Conservation (phyloP, 176 grass and related monocot genomes). For the Dendrocalamus sinicus region DNA sequence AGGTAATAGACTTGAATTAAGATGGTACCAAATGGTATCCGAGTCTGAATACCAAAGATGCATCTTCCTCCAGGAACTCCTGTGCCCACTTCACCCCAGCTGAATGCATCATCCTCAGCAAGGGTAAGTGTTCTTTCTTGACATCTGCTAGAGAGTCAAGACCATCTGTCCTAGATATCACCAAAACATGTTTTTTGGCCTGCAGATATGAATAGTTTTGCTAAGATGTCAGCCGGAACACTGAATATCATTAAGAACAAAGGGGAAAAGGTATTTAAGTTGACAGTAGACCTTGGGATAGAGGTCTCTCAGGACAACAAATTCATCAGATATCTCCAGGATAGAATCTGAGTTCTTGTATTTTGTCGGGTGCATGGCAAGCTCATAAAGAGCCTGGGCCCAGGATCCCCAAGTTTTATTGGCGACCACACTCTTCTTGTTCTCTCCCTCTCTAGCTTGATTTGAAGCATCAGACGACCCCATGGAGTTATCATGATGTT, state of each 20-base stretch:
- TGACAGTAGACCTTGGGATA: conserved; percentile 75
- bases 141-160: conserved; percentile 82
- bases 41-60: conserved; percentile 72
- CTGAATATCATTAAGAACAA: neutral
- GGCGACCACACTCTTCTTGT: conserved; percentile 37
- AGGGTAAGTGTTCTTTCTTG: conserved; percentile 66
- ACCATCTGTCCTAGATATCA: conserved; percentile 75
- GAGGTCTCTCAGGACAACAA: conserved; percentile 72
- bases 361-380: conserved; percentile 71
- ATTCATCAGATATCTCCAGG: conserved; percentile 69
- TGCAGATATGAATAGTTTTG: conserved; percentile 43
- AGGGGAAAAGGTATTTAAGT: conserved; percentile 4
- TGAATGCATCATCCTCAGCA: conserved; percentile 80
- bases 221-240: conserved; percentile 18
- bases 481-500: conserved; percentile 35
- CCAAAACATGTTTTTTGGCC: conserved; percentile 81
- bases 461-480: conserved; percentile 44
- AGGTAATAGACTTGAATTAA: neutral
- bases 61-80: conserved; percentile 67
- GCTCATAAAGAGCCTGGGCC: conserved; percentile 72
- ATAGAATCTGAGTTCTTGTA: conserved; percentile 61
- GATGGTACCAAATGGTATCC: conserved; percentile 80
- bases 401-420: conserved; percentile 76
- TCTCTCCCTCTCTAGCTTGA: conserved; percentile 39
- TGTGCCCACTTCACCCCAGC: conserved; percentile 68